Evolutionary conservation across 83 land plant genomes (phyloP).

Genomic region (Thuja plicata): DNA sequence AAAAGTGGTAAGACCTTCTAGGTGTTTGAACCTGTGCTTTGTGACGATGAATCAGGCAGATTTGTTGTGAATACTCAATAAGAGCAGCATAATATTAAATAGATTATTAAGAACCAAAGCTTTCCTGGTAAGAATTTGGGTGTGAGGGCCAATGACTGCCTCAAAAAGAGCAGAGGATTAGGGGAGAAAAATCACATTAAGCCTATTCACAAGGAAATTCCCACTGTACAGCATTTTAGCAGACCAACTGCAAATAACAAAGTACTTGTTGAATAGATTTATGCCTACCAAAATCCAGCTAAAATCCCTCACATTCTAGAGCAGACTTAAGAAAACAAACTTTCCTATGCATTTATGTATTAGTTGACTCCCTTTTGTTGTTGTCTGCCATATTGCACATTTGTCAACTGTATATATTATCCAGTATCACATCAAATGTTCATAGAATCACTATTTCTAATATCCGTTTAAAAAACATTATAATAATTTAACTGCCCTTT

Average conservation of each 20-base stretch:
- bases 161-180: too few species aligned
- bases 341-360: background rate
- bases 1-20: background rate
- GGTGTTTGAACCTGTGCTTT: background rate
- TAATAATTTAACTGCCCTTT: background rate
- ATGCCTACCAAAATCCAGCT: background rate
- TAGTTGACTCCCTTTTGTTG: background rate
- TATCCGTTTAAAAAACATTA: background rate
- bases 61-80: background rate
- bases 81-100: background rate
- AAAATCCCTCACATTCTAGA: background rate
- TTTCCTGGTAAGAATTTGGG: background rate
- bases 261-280: background rate
- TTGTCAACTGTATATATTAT: background rate
- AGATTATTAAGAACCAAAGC: background rate
- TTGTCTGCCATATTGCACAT: background rate
- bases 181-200: background rate
- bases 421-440: background rate
- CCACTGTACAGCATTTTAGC: background rate
- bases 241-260: background rate
- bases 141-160: background rate
- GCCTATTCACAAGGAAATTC: background rate
- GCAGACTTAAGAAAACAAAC: background rate
- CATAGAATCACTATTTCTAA: background rate
- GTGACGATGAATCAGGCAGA: too few species aligned